phyloP scores from a whole-genome alignment of 306 rosid genomes.

The Begonia peltatifolia region DNA sequence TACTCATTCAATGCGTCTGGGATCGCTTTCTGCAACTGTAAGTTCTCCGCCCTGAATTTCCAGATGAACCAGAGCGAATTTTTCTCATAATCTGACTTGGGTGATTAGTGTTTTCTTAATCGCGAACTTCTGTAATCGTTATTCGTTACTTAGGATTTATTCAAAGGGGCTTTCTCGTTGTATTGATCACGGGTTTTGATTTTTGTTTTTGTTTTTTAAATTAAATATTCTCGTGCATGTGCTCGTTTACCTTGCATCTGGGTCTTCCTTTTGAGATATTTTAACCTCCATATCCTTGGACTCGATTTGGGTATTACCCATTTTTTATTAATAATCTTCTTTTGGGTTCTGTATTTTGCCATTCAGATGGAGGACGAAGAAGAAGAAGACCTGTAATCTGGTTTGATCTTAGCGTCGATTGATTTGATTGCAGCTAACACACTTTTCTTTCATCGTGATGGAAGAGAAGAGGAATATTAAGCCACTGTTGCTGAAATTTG shows the following conservation, averaged over 20 bases:
- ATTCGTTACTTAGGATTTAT: neutral
- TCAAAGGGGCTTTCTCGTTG: neutral
- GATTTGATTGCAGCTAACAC: slow-evolving; percentile 11
- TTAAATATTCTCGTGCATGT: neutral
- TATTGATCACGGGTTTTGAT: neutral
- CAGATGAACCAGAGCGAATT: slow-evolving; percentile 1
- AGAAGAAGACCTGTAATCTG: slow-evolving; percentile 22
- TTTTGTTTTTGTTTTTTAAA: neutral
- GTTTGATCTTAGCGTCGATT: slow-evolving; percentile 8
- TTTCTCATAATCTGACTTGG: neutral
- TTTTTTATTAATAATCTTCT: no score
- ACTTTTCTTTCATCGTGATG: slow-evolving; percentile 11
- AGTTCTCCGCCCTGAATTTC: slow-evolving; percentile 7
- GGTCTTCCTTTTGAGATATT: neutral
- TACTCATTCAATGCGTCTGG: slow-evolving; percentile 14
- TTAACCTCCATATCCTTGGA: neutral
- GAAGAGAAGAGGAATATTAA: slow-evolving; percentile 32
- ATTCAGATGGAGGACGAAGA: slow-evolving; percentile 50
- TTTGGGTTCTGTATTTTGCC: slow-evolving; percentile 7
- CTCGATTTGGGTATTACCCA: neutral
- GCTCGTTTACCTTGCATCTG: neutral
- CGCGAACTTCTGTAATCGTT: slow-evolving; percentile 2
- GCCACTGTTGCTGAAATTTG: slow-evolving; percentile 48
- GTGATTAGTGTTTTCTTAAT: neutral
- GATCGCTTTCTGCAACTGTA: slow-evolving; percentile 5